Evolutionary conservation across 2,329 filamentous ascomycete species (phyloP).

Genomic region (Alternaria rosae): DNA sequence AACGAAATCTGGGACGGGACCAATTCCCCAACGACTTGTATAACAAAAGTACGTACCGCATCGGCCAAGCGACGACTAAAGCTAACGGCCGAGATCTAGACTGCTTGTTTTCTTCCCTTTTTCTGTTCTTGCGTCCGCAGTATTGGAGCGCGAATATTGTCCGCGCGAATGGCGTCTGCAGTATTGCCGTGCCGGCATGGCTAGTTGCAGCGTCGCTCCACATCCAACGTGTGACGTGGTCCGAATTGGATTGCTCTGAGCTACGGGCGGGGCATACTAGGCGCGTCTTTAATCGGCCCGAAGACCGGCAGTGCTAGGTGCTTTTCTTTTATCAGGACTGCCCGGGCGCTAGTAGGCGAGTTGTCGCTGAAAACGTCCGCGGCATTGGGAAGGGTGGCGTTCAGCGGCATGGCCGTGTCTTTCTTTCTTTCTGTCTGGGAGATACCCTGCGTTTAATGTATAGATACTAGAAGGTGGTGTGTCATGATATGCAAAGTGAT

Average conservation of each 20-base stretch:
- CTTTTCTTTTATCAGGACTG: background rate
- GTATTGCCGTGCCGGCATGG: background rate
- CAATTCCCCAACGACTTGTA: background rate
- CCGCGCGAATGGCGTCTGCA: background rate
- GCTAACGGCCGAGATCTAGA: background rate
- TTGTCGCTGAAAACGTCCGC: background rate
- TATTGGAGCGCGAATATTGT: background rate
- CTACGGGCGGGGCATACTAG: background rate
- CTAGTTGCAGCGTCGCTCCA: background rate
- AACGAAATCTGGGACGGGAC: background rate
- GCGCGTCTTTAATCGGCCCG: background rate
- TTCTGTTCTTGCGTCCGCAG: background rate
- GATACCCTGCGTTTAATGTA: background rate
- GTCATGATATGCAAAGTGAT: background rate
- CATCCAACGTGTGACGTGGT: background rate
- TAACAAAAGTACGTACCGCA: background rate
- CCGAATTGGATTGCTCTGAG: background rate
- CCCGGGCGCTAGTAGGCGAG: background rate
- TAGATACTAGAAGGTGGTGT: background rate
- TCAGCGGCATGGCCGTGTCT: background rate
- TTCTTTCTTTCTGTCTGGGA: background rate
- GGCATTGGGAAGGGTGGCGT: background rate
- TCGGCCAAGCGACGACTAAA: background rate
- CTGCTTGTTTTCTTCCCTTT: background rate
- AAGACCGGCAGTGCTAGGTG: background rate